Evolutionary conservation across 2,329 filamentous ascomycete genomes (phyloP).

Genomic region (Colletotrichum sp.): DNA sequence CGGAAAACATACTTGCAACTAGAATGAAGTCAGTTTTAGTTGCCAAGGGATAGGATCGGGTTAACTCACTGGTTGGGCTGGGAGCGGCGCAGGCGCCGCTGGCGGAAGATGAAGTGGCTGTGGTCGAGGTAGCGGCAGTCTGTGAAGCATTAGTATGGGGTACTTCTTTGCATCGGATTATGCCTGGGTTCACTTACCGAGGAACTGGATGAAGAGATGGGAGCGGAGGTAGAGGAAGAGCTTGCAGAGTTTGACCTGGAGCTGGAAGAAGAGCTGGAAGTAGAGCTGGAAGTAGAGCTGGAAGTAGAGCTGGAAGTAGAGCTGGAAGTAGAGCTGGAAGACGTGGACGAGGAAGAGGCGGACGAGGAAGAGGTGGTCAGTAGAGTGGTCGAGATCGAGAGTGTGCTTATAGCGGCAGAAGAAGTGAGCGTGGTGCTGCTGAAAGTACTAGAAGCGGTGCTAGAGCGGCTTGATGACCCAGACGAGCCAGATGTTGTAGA

Average conservation of each 20-base stretch:
- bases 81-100: not conserved
- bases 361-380: not conserved
- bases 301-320: not conserved
- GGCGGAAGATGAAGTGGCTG: not conserved
- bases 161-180: not conserved
- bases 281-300: not conserved
- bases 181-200: not conserved
- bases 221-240: not conserved
- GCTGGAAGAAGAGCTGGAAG: not conserved
- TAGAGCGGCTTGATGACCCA: not conserved
- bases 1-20: not conserved
- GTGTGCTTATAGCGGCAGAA: fast-evolving
- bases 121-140: not conserved
- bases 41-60: not conserved
- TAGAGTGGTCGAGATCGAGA: not conserved
- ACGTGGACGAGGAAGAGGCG: not conserved
- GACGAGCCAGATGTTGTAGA: not conserved
- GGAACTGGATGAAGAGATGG: not conserved
- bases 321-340: not conserved
- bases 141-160: not conserved
- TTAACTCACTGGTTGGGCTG: not conserved
- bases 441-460: not conserved
- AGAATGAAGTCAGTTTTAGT: not conserved
- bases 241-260: not conserved
- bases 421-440: not conserved